These are phyloP conservation scores for Litchi chinensis DNA, from an alignment of 345 rosid genomes.

Conservation along the genomic window DNA sequence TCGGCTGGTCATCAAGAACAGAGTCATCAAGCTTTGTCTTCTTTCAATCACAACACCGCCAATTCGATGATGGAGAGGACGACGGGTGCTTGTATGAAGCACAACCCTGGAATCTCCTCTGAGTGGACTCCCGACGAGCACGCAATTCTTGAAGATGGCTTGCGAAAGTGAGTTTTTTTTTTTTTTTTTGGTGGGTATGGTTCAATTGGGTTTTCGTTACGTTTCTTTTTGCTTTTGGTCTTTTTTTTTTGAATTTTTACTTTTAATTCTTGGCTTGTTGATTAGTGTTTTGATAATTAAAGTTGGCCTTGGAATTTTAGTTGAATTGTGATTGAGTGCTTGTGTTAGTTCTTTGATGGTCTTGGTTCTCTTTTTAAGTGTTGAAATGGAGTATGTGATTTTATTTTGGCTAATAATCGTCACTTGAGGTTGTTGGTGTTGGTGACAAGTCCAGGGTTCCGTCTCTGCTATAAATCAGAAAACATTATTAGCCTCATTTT, in stretches of 20 bases:
- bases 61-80: slow-evolving; percentile 33
- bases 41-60: slow-evolving; percentile 37
- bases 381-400: background rate
- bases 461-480: background rate
- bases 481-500: background rate
- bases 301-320: background rate
- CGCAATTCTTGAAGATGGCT: slow-evolving; percentile 50
- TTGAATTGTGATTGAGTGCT: background rate
- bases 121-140: slow-evolving; percentile 66
- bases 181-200: slow-evolving; percentile 8
- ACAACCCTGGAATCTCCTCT: slow-evolving; percentile 62
- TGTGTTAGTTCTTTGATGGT: background rate
- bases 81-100: slow-evolving; percentile 41
- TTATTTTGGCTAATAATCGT: background rate
- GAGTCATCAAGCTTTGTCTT: slow-evolving; percentile 32
- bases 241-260: background rate
- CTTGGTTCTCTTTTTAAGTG: background rate
- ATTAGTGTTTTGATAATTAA: background rate
- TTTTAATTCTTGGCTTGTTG: background rate
- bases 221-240: background rate
- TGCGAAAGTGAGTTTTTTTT: slow-evolving; percentile 40
- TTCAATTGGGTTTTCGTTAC: background rate
- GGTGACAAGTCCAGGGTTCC: background rate
- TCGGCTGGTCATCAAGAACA: slow-evolving; percentile 53
- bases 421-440: background rate